These are phyloP conservation scores for Calocybe cyanea DNA, from an alignment of 768 basidiomycete genomes.

Conservation along the genomic window DNA sequence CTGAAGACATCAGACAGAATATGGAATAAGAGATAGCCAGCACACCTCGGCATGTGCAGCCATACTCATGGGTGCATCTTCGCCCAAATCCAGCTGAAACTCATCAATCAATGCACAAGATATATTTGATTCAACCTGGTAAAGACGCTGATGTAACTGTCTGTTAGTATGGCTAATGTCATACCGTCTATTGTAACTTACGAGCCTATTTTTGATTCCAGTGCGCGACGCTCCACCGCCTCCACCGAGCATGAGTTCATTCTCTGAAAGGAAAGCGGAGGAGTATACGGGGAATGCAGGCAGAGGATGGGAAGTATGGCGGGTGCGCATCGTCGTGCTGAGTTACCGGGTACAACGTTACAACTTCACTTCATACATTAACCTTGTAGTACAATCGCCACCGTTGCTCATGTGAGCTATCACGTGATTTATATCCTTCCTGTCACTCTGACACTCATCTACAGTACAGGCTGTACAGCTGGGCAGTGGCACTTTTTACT, in stretches of 20 bases:
- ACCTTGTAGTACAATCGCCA: too few species aligned
- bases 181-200: slow-evolving; percentile 31
- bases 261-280: slow-evolving; percentile 71
- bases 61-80: slow-evolving; percentile 98
- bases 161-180: neutral
- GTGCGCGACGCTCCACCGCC: slow-evolving; percentile 84
- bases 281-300: slow-evolving; percentile 88
- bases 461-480: too few species aligned
- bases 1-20: slow-evolving; percentile 21
- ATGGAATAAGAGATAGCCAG: slow-evolving; percentile 11
- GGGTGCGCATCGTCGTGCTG: slow-evolving; percentile 59
- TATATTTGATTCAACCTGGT: slow-evolving; percentile 52
- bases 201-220: slow-evolving; percentile 94
- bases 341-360: neutral
- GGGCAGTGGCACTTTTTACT: slow-evolving; percentile 1
- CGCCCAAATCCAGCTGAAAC: slow-evolving; percentile 70
- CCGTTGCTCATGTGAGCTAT: too few species aligned
- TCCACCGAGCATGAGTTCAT: slow-evolving; percentile 77
- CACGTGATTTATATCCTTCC: too few species aligned
- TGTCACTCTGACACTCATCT: too few species aligned
- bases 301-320: slow-evolving; percentile 75
- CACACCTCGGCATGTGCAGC: slow-evolving; percentile 59
- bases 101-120: slow-evolving; percentile 59
- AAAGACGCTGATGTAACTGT: slow-evolving; percentile 58
- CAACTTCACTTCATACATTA: neutral